phyloP scores from a whole-genome alignment of 495 filamentous ascomycete genomes.

The Hamigera avellanea region DNA sequence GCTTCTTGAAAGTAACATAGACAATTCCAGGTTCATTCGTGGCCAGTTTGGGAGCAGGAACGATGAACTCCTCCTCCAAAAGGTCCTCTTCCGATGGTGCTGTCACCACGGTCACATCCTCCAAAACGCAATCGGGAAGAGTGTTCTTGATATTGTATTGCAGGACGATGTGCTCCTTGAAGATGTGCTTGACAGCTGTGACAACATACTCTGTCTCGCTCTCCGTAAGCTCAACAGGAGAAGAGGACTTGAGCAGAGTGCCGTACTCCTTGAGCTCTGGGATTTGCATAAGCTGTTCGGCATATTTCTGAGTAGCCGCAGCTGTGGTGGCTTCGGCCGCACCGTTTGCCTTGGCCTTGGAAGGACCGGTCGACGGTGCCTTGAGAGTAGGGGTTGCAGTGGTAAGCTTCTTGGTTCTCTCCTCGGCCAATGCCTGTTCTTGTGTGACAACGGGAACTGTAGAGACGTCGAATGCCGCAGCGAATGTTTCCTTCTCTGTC shows the following conservation, averaged over 20 bases:
- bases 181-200: slow-evolving; percentile 86
- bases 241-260: slow-evolving; percentile 76
- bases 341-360: slow-evolving; percentile 56
- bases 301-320: slow-evolving; percentile 75
- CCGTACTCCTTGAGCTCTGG: slow-evolving; percentile 87
- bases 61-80: slow-evolving; percentile 82
- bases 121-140: slow-evolving; percentile 74
- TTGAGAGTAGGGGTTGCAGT: slow-evolving; percentile 89
- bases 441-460: slow-evolving; percentile 89
- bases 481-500: slow-evolving; percentile 72
- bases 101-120: slow-evolving; percentile 83
- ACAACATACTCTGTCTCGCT: slow-evolving; percentile 98
- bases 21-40: slow-evolving; percentile 82
- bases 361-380: slow-evolving; percentile 71
- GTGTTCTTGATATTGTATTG: slow-evolving; percentile 99
- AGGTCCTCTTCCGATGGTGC: slow-evolving; percentile 71
- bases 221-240: slow-evolving; percentile 82
- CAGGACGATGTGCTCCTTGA: slow-evolving; percentile 90
- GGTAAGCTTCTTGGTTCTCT: slow-evolving; percentile 90
- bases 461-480: slow-evolving; percentile 76
- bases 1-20: slow-evolving; percentile 88
- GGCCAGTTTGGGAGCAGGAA: slow-evolving; percentile 69
- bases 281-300: slow-evolving; percentile 73
- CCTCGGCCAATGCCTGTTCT: slow-evolving; percentile 94
- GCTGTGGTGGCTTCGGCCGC: slow-evolving; percentile 66